These are phyloP conservation scores for Aeschynomene evenia DNA, from an alignment of 306 rosid genomes.

Conservation along the genomic window DNA sequence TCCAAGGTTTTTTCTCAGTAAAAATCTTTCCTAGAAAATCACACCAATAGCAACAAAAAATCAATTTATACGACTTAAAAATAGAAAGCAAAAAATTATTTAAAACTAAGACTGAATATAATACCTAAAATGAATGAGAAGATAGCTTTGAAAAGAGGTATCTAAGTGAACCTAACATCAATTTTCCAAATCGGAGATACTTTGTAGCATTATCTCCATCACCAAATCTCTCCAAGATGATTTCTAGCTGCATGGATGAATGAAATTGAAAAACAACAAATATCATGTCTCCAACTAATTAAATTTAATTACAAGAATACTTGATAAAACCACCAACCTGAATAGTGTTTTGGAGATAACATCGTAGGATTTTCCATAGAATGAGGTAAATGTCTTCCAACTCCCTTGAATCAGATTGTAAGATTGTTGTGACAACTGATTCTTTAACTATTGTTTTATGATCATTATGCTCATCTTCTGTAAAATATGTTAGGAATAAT, in stretches of 20 bases:
- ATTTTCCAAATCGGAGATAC: conserved; percentile 68
- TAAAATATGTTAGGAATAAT: conserved; percentile 68
- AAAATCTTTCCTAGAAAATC: conserved; percentile 72
- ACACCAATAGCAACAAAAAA: conserved; percentile 19
- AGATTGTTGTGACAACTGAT: conserved; percentile 52
- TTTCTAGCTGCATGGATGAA: conserved; percentile 60
- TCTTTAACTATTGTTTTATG: conserved; percentile 43
- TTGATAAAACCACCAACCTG: conserved; percentile 66
- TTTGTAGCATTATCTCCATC: conserved; percentile 78
- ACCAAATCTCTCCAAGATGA: conserved; percentile 68
- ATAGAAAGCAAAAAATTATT: conserved; percentile 22
- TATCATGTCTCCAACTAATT: not conserved
- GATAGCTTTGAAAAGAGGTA: conserved; percentile 66
- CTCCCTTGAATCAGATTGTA: conserved; percentile 62
- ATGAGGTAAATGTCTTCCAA: conserved; percentile 64
- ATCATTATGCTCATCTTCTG: conserved; percentile 37
- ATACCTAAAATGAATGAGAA: conserved; percentile 83
- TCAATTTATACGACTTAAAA: conserved; percentile 23
- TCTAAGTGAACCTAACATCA: conserved; percentile 58
- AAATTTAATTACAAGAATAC: conserved; percentile 3
- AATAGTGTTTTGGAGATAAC: conserved; percentile 91
- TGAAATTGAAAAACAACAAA: conserved; percentile 18
- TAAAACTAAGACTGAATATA: too few species aligned
- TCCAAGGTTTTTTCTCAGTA: conserved; percentile 57
- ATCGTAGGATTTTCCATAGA: conserved; percentile 77